phyloP scores from a whole-genome alignment of 768 basidiomycete species.

The Tylopilus rubrobrunneus region DNA sequence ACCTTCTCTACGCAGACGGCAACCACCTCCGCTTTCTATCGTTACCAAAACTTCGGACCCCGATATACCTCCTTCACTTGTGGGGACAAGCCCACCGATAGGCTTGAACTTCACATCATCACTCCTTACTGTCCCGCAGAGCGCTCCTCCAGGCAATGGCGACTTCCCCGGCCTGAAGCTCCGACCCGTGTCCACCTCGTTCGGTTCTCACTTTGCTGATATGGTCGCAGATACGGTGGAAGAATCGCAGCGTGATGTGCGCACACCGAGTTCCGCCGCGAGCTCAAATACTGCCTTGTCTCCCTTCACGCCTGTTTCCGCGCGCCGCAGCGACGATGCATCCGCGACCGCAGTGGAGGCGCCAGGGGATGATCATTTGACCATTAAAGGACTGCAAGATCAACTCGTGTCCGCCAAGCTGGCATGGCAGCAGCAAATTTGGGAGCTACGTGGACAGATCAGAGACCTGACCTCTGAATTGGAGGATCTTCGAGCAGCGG shows the following conservation, averaged over 20 bases:
- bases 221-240: constrained; percentile 29
- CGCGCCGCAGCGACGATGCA: constrained; percentile 33
- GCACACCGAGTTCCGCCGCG: constrained; percentile 47
- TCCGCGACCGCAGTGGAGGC: constrained; percentile 19
- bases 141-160: constrained; percentile 60
- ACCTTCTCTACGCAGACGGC: constrained; percentile 25
- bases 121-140: constrained; percentile 39
- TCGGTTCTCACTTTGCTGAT: constrained; percentile 64
- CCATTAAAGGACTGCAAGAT: constrained; percentile 55
- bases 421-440: constrained; percentile 69
- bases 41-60: constrained; percentile 22
- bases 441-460: constrained; percentile 73
- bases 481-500: constrained; percentile 46
- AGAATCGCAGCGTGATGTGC: constrained; percentile 38
- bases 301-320: constrained; percentile 43
- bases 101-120: constrained; percentile 8
- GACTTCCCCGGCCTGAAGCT: constrained; percentile 67
- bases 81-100: constrained; percentile 10
- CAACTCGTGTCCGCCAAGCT: constrained; percentile 54
- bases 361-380: constrained; percentile 40
- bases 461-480: constrained; percentile 68
- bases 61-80: constrained; percentile 8
- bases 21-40: constrained; percentile 29
- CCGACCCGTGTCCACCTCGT: constrained; percentile 72
- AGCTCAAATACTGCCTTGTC: constrained; percentile 41